A percentile compares a stretch with the other conserved stretches of the same genome.
Evolutionary conservation across 2,329 filamentous ascomycete genomes (phyloP).

Genomic region (Lachnellula suecica): DNA sequence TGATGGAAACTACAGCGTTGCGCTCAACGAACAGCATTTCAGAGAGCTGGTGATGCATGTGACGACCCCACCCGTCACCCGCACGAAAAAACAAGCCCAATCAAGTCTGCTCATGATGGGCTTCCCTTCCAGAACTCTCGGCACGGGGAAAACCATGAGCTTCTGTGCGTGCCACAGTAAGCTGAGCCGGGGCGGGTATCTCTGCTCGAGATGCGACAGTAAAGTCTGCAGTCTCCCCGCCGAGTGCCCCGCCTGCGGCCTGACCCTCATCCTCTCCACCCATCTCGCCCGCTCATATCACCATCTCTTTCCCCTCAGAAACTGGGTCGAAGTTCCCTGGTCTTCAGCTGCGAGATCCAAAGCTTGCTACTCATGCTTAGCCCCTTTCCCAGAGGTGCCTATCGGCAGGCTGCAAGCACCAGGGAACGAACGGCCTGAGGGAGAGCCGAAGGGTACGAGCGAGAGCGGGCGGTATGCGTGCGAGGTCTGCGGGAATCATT

Average conservation of each 20-base stretch:
- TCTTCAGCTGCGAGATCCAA: conserved; percentile 52
- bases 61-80: conserved; percentile 85
- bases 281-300: conserved; percentile 92
- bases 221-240: conserved; percentile 90
- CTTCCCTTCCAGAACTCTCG: conserved; percentile 84
- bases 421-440: conserved; percentile 29
- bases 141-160: conserved; percentile 62
- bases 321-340: conserved; percentile 92
- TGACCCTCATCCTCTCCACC: conserved; percentile 92
- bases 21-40: conserved; percentile 84
- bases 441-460: conserved; percentile 62
- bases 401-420: neutral
- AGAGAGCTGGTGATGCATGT: conserved; percentile 83
- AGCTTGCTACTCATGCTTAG: conserved; percentile 78
- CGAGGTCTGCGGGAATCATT: conserved; percentile 82
- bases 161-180: conserved; percentile 91
- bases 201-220: conserved; percentile 82
- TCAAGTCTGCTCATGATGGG: conserved; percentile 91
- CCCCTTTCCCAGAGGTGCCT: conserved; percentile 59
- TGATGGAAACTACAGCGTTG: conserved; percentile 74
- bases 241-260: conserved; percentile 85
- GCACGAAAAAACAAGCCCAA: conserved; percentile 57
- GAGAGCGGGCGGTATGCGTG: conserved; percentile 90
- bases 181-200: conserved; percentile 80
- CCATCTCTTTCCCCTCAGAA: conserved; percentile 84